phyloP scores from a whole-genome alignment of 2,329 filamentous ascomycete genomes.

The Piedraia hortae region DNA sequence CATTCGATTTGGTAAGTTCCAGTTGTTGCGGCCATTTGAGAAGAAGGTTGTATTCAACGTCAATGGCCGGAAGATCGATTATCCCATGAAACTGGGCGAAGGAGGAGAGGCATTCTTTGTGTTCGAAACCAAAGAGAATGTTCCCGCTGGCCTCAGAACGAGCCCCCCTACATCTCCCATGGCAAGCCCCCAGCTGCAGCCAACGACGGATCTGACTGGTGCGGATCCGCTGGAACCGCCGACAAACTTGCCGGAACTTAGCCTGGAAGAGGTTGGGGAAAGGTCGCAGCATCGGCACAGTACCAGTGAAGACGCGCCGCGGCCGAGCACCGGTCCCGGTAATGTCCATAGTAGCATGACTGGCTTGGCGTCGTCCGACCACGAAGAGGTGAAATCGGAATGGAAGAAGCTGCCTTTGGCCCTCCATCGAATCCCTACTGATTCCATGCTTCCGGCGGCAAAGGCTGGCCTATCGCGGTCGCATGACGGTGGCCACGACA shows the following conservation, averaged over 20 bases:
- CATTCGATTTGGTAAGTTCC: slow-evolving; percentile 97
- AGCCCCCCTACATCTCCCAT: too few species aligned
- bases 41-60: slow-evolving; percentile 98
- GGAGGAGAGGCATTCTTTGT: slow-evolving; percentile 97
- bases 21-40: slow-evolving; percentile 73
- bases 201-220: too few species aligned
- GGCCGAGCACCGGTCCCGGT: slow-evolving; percentile 2
- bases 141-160: slow-evolving; percentile 82
- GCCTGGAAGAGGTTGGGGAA: slow-evolving; percentile 1
- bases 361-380: slow-evolving; percentile 10
- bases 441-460: slow-evolving; percentile 23
- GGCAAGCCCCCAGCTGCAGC: too few species aligned
- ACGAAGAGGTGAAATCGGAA: too few species aligned
- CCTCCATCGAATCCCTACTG: slow-evolving; percentile 24
- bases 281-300: slow-evolving; percentile 6
- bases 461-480: slow-evolving; percentile 5
- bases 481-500: slow-evolving; percentile 6
- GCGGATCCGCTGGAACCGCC: too few species aligned
- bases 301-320: slow-evolving; percentile 7
- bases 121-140: slow-evolving; percentile 76
- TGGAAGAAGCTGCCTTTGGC: slow-evolving; percentile 4
- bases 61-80: slow-evolving; percentile 74
- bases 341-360: slow-evolving; percentile 22
- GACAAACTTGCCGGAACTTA: too few species aligned
- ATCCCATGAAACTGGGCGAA: slow-evolving; percentile 95